Evolutionary conservation across 2,329 filamentous ascomycete genomes (phyloP), one percentile per base, ranked within the genome.

Genomic region (Camptophora hylomeconis): DNA sequence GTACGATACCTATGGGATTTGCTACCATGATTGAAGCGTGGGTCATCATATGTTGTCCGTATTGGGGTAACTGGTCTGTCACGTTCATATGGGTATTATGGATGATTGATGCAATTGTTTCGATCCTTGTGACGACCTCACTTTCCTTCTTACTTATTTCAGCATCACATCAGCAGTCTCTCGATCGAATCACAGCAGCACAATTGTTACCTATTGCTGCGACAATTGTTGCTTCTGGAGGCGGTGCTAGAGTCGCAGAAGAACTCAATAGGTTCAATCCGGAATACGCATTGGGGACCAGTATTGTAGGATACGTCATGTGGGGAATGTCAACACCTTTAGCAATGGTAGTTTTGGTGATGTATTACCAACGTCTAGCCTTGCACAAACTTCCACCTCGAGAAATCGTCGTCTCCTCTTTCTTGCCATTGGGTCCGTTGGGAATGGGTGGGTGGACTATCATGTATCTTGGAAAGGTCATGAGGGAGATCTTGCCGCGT

Each of bases 321-420:
- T 80, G 73, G 74, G 76, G 76, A 0, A 69, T 76, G 28, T 22
- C 39, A 6, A 41, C 39, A 2, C 66, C 68, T 1, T 53, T 81
- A 24, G 68, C 74, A 1, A 61, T 75, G 50, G 67, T 69, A 37
- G 65, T 79, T 5, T 60, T 80, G 22, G 70, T 69, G 4, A 67
- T 81, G 26, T 82, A 82, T 52, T 76, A 79, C 39, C 69, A 76
- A 33, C 71, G 76, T 9, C 59, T 83, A 14, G 72, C 69, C 3
- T 49, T 80, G 2, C 67, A 81, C 52, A 72, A 73, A 21, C 57
- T 81, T n/a, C 77, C 76, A 0, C 68, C 74, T 1, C 67, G 68
- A 36, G 75, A 77, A 37, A 67, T 75, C 31, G 74, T 81, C 23
- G 73, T 80, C 7, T 75, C 67, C 3, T 69, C 73, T 2, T 80